Evolutionary conservation across 2,329 filamentous ascomycete species (phyloP), one percentile per base, ranked within the genome.

Genomic region (Exophiala viscosa): DNA sequence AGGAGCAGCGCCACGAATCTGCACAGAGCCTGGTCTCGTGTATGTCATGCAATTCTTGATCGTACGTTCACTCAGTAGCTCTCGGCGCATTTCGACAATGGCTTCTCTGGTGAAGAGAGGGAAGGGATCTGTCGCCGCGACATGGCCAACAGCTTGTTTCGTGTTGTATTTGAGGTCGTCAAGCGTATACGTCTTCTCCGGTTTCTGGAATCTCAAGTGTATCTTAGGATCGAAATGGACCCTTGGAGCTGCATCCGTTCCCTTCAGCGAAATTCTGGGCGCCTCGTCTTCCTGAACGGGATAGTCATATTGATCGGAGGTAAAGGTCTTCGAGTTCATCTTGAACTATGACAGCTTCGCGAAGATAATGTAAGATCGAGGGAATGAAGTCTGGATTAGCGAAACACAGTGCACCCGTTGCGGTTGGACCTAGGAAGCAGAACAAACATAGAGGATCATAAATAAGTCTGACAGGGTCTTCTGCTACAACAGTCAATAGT

Each of bases 81-180:
- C 82, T 1, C 68, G 68, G 46, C 83, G 73, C 72, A 86, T 84
- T 50, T 78, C 73, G 60, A 76, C 66, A 35, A 86, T 74, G 1
- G 82, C 82, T 41, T 83, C 80, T 14, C 73, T 62, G 4, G 77
- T 79, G 65, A 86, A 86, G 13, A 86, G 73, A 1, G 72, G 73
- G 65, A 86, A 86, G 0, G 82, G 82, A 48, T 83, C 76, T 0
- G 81, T 81, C 41, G 82, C 81, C 2, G 82, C 83, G 36, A 54
- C 36, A 1, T 42, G 28, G 15, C 34, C 38, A 23, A 54, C 33
- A 10, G 47, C 64, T 60, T 13, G 62, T 46, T 15, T 57, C 43
- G 8, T 63, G 56, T 18, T 64, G 50, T 48, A 46, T 23, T 41
- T 41, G 42, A 56, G 45, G 34, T 56, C 52, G 9, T 54, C 46